These are phyloP conservation scores for Penicillium occitanis DNA, from an alignment of 2,329 filamentous ascomycete genomes.

Conservation along the genomic window DNA sequence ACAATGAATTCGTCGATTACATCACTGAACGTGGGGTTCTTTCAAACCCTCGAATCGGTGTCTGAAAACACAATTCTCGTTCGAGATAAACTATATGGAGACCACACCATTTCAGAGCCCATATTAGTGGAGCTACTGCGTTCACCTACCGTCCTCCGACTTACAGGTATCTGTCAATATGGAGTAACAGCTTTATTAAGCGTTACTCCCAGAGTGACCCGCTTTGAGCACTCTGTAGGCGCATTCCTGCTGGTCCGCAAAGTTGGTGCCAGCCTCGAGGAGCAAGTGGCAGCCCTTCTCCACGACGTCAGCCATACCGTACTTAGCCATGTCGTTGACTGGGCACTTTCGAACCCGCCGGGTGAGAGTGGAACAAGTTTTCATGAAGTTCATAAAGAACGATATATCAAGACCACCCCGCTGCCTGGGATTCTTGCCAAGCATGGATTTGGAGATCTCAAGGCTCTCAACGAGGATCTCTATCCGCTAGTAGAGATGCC, in stretches of 20 bases:
- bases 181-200: slow-evolving; percentile 40
- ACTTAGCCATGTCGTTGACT: slow-evolving; percentile 45
- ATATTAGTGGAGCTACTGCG: slow-evolving; percentile 40
- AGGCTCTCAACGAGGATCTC: slow-evolving; percentile 39
- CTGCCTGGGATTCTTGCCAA: slow-evolving; percentile 36
- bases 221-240: slow-evolving; percentile 44
- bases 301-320: slow-evolving; percentile 44
- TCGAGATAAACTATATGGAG: slow-evolving; percentile 39
- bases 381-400: slow-evolving; percentile 43
- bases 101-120: slow-evolving; percentile 35
- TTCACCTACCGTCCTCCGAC: slow-evolving; percentile 34
- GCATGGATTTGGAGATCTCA: slow-evolving; percentile 33
- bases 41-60: slow-evolving; percentile 26
- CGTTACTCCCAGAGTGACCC: slow-evolving; percentile 37
- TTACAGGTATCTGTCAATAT: slow-evolving; percentile 40
- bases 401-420: slow-evolving; percentile 36
- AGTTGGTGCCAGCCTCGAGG: slow-evolving; percentile 36
- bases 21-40: slow-evolving; percentile 10
- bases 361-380: slow-evolving; percentile 37
- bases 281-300: slow-evolving; percentile 42
- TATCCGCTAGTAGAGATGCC: slow-evolving; percentile 42
- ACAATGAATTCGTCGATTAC: background rate
- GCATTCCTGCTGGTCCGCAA: slow-evolving; percentile 41
- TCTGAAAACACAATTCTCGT: slow-evolving; percentile 28
- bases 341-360: slow-evolving; percentile 36